These are phyloP conservation scores for Sporothrix variecibatus DNA, from an alignment of 2,329 filamentous ascomycete species.

Conservation along the genomic window DNA sequence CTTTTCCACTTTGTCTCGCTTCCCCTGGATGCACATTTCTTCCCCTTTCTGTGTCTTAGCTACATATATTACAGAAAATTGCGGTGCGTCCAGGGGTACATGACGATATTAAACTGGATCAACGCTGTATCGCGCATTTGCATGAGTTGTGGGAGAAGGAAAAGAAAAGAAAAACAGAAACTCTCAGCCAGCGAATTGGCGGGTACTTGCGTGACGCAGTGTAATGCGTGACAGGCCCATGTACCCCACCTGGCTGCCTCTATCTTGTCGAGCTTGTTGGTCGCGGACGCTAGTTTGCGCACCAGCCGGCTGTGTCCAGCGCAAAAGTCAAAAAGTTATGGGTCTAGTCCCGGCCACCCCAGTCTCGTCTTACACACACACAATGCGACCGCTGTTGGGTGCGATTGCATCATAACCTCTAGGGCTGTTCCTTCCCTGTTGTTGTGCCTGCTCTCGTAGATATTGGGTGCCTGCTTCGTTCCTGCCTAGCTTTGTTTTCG, in stretches of 20 bases:
- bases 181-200: background rate
- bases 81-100: background rate
- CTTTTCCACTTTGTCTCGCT: background rate
- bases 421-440: slow-evolving; percentile 7
- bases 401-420: slow-evolving; percentile 10
- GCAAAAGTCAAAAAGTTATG: background rate
- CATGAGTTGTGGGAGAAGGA: background rate
- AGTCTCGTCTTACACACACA: background rate
- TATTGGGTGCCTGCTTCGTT: background rate
- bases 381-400: background rate
- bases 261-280: background rate
- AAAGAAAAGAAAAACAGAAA: background rate
- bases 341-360: background rate
- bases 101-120: background rate
- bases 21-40: background rate
- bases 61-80: background rate
- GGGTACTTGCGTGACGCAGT: slow-evolving; percentile 4
- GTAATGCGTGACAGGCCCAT: background rate
- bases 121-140: slow-evolving; percentile 7
- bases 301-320: slow-evolving; percentile 1
- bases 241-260: background rate
- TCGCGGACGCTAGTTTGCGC: background rate
- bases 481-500: background rate
- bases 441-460: background rate
- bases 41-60: background rate